Conservation (phyloP, 768 basidiomycete genomes). For the Termitomyces bulborhizus region DNA sequence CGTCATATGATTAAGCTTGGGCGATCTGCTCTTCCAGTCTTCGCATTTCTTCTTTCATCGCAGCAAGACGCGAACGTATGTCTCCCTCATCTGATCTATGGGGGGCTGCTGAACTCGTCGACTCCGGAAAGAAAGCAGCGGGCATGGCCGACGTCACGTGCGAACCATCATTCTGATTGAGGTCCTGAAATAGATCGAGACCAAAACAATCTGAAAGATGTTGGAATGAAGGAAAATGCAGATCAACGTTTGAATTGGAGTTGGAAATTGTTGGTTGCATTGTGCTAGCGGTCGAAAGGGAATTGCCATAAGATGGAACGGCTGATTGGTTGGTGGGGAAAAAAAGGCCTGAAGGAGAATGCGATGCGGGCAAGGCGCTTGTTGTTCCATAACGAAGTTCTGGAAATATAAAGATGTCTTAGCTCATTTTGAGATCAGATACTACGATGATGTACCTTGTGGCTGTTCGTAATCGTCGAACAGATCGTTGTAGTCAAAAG, state of each 20-base stretch:
- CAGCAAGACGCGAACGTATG: too few species aligned
- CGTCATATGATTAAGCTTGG: too few species aligned
- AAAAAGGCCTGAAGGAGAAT: neutral
- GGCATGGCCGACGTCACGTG: neutral
- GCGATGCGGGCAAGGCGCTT: neutral
- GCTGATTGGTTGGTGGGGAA: conserved; percentile 2
- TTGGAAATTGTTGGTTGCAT: neutral
- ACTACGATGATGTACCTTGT: neutral
- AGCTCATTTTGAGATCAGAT: neutral
- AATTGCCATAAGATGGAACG: neutral
- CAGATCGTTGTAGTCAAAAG: conserved; percentile 5
- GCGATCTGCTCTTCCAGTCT: too few species aligned
- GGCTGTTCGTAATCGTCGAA: conserved; percentile 5
- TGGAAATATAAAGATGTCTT: neutral
- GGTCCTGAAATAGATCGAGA: neutral
- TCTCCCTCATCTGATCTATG: too few species aligned
- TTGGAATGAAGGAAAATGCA: neutral
- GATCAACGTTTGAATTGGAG: neutral
- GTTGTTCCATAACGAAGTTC: neutral
- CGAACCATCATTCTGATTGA: neutral
- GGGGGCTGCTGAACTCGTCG: too few species aligned
- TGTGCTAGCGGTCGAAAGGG: neutral
- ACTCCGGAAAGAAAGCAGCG: neutral
- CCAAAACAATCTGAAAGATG: neutral
- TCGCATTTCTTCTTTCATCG: too few species aligned